Evolutionary conservation across 73 alveolate genomes (phyloP).

Genomic region (Vitrella brassicaformis): DNA sequence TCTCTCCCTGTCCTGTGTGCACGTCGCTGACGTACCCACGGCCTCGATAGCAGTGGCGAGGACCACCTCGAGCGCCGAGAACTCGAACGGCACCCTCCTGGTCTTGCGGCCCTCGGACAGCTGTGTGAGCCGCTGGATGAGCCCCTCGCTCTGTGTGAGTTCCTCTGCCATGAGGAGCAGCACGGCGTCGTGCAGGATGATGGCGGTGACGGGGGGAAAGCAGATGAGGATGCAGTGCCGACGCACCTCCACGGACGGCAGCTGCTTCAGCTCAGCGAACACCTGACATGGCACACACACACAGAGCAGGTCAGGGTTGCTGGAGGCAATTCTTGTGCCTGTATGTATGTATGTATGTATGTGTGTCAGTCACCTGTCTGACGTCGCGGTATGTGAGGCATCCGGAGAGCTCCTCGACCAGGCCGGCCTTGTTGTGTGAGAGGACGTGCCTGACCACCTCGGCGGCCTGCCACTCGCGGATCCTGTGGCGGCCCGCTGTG

Average conservation of each 20-base stretch:
- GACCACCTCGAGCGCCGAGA: too few species aligned
- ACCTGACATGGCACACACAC: background rate
- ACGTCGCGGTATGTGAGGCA: background rate
- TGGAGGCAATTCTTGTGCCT: background rate
- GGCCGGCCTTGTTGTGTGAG: background rate
- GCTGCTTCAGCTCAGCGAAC: background rate
- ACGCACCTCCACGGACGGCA: background rate
- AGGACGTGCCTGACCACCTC: background rate
- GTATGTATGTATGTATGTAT: background rate
- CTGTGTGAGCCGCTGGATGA: background rate
- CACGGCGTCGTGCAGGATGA: background rate
- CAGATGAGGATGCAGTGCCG: background rate
- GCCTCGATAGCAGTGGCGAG: too few species aligned
- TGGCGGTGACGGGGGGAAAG: background rate
- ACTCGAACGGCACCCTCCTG: too few species aligned
- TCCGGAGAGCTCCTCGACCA: background rate
- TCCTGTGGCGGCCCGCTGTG: background rate
- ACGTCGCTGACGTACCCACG: too few species aligned
- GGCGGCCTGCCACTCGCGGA: background rate
- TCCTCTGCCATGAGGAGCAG: background rate
- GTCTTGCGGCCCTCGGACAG: too few species aligned
- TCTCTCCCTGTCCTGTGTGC: too few species aligned
- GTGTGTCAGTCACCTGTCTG: background rate
- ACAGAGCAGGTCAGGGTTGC: background rate
- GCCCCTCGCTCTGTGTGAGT: background rate